phyloP scores from a whole-genome alignment of 139 green algal species.

The Ettlia oleoabundans region DNA sequence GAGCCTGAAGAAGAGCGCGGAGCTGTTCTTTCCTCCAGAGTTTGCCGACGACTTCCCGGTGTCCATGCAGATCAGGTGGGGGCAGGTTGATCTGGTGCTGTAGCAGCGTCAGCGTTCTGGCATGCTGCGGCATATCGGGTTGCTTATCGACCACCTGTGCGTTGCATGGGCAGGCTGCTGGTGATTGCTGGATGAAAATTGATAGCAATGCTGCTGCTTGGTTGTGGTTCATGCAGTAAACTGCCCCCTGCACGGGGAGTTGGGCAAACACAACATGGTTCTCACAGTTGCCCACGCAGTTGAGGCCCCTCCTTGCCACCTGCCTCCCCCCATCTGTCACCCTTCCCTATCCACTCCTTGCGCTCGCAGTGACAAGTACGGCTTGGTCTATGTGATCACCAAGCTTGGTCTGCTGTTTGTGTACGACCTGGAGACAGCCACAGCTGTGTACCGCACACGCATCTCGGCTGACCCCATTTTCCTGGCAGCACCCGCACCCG shows the following conservation, averaged over 20 bases:
- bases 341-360: not conserved
- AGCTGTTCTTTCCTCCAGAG: conserved; percentile 99
- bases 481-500: conserved; percentile 75
- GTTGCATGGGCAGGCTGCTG: too few relatives aligned
- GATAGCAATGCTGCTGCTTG: too few relatives aligned
- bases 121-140: too few relatives aligned
- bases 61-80: conserved; percentile 85
- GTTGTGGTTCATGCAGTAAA: too few relatives aligned
- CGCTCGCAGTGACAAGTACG: conserved; percentile 76
- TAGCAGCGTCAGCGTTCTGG: too few relatives aligned
- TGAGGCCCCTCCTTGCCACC: not conserved
- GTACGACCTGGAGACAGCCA: conserved; percentile 97
- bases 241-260: too few relatives aligned
- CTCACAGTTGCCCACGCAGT: not conserved
- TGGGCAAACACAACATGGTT: too few relatives aligned
- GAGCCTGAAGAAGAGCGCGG: conserved; percentile 88
- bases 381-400: conserved; percentile 95
- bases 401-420: conserved; percentile 99
- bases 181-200: too few relatives aligned
- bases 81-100: too few relatives aligned
- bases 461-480: conserved; percentile 98
- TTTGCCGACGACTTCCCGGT: conserved; percentile 99
- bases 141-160: too few relatives aligned
- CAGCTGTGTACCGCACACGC: conserved; percentile 93
- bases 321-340: not conserved